These are phyloP conservation scores for Inga laurina DNA, from an alignment of 306 rosid genomes.

Conservation along the genomic window DNA sequence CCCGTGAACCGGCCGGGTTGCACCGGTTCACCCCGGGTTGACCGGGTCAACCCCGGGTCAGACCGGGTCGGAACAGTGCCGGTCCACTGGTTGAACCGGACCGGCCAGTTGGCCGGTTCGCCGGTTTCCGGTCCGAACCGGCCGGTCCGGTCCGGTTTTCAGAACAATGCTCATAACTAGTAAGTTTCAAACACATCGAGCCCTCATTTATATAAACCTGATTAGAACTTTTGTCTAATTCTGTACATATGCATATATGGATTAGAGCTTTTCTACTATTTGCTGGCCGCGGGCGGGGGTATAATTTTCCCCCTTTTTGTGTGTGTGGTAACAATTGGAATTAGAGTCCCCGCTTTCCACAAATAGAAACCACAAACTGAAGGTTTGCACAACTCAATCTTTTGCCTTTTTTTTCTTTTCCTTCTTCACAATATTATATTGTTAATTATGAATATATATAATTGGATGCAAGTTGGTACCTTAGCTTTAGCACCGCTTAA, in stretches of 20 bases:
- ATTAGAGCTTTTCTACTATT: not conserved
- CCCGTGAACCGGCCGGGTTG: too few relatives aligned
- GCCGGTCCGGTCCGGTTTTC: too few relatives aligned
- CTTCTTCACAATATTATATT: not conserved
- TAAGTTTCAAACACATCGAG: not conserved
- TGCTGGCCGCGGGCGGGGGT: too few relatives aligned
- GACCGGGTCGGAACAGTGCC: too few relatives aligned
- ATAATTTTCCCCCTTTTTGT: too few relatives aligned
- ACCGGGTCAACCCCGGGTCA: too few relatives aligned
- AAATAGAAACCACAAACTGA: not conserved
- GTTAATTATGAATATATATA: constrained; percentile 6
- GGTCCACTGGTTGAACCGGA: too few relatives aligned
- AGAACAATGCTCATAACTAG: not conserved
- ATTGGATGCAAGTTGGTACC: constrained; percentile 27
- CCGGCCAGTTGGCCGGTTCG: too few relatives aligned
- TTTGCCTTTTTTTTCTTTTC: not conserved
- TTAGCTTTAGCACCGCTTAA: not conserved
- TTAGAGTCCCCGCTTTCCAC: not conserved
- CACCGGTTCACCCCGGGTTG: too few relatives aligned
- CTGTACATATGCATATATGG: not conserved
- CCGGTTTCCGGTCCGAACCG: too few relatives aligned
- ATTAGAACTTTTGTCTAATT: not conserved
- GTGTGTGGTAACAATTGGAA: not conserved
- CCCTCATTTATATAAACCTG: not conserved
- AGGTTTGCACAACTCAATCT: not conserved